Conservation (phyloP, 768 basidiomycete genomes). For the Ephemerocybe angulata region DNA sequence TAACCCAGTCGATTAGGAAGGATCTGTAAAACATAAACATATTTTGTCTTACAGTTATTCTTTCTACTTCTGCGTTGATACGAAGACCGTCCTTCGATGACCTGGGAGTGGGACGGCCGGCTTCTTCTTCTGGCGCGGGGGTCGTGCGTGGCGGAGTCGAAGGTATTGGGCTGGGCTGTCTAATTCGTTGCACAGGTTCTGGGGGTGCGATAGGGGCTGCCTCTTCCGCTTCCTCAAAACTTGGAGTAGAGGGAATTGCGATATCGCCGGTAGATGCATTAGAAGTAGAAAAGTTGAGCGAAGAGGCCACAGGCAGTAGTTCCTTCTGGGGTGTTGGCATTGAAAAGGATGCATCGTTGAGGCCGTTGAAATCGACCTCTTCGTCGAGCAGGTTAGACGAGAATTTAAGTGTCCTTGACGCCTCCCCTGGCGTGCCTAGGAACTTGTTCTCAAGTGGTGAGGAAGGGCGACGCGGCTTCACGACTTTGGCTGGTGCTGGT, state of each 20-base stretch:
- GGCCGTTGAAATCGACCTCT: slow-evolving; percentile 52
- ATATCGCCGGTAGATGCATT: too few species aligned
- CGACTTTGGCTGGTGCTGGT: not conserved
- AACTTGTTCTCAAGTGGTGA: slow-evolving; percentile 52
- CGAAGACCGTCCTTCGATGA: slow-evolving; percentile 35
- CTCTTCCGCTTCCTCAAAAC: too few species aligned
- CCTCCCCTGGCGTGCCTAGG: slow-evolving; percentile 57
- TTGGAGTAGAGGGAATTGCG: too few species aligned
- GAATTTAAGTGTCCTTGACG: slow-evolving; percentile 59
- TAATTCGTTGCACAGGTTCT: not conserved
- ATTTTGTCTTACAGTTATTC: slow-evolving; percentile 55
- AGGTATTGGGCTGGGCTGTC: too few species aligned
- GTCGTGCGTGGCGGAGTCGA: too few species aligned
- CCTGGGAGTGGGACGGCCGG: slow-evolving; percentile 2
- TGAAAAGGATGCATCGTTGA: slow-evolving; percentile 46
- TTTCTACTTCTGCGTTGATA: slow-evolving; percentile 62
- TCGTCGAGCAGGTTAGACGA: slow-evolving; percentile 63
- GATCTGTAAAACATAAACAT: not conserved
- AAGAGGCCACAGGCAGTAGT: not conserved
- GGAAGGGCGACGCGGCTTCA: slow-evolving; percentile 17
- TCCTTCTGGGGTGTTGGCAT: slow-evolving; percentile 13
- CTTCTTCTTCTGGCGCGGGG: slow-evolving; percentile 13
- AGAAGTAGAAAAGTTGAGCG: not conserved
- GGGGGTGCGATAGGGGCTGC: not conserved
- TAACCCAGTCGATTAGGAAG: not conserved